Evolutionary conservation across 805 yeast genomes (phyloP), one percentile per base, ranked within the genome.

Genomic region (Hanseniaspora valbyensis): DNA sequence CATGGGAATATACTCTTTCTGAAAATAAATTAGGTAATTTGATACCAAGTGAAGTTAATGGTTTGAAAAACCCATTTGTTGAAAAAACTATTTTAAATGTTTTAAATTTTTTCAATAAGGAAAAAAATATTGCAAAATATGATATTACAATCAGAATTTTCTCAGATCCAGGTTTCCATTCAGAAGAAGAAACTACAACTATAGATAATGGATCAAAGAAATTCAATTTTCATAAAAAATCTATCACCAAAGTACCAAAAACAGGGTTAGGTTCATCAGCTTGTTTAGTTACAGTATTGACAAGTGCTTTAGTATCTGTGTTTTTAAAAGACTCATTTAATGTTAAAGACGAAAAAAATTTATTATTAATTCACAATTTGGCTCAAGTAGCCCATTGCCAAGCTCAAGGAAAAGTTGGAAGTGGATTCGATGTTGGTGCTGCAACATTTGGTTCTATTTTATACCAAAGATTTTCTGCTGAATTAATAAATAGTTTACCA

Each of bases 211-310:
- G 69, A 0, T 50, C 55, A 0, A 69, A 66, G 39, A 54, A 60
- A 16, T 89, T 89, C 60, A 66, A 75, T 39, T 80, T 69, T 62
- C 96, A 90, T 62, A 50, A 63, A 0, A 53, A 61, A 22, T 70
- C 77, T 14, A 86, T 92, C 50, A 70, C 75, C 0, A 69, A 82
- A 32, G 95, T 88, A 5, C 79, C 95, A 2, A 92, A 92, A 62
- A 92, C 98, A 0, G 98, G 98, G 0, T 70, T 92, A 44, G 98
- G 98, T 1, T 87, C 96, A 12, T 87, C 96, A 29, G 98, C 98
- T 0, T 95, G 96, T 0, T 71, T 92, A 52, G 95, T 86, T 2
- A 76, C 94, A 1, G 89, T 83, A 1, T 70, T 89, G 2, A 77
- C 85, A 0, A 74, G 95, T 0, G 83, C 89, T 0, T 60, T 92